Evolutionary conservation across 805 yeast genomes (phyloP).

Genomic region (Yamadazyma sp.): DNA sequence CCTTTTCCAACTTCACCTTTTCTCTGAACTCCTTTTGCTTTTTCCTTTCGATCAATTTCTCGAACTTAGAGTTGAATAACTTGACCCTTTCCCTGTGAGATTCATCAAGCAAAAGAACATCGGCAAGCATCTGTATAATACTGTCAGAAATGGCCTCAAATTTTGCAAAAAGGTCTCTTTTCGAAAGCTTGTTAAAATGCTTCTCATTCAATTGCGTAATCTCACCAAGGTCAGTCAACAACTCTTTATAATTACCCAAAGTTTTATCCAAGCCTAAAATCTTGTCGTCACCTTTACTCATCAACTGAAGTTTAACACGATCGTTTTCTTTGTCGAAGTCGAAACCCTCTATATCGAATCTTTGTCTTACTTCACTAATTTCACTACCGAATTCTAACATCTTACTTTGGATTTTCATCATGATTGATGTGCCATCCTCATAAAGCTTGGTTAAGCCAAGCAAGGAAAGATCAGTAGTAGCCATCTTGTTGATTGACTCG

Average conservation of each 20-base stretch:
- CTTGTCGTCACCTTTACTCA: slow-evolving; percentile 23
- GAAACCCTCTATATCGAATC: slow-evolving; percentile 45
- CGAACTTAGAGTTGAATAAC: slow-evolving; percentile 27
- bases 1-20: slow-evolving; percentile 28
- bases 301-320: slow-evolving; percentile 35
- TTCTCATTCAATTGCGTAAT: slow-evolving; percentile 16
- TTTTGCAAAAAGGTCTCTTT: slow-evolving; percentile 24
- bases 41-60: slow-evolving; percentile 31
- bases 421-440: slow-evolving; percentile 40
- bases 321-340: slow-evolving; percentile 54
- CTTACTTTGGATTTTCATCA: slow-evolving; percentile 44
- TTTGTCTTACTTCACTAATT: slow-evolving; percentile 40
- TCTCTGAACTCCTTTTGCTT: slow-evolving; percentile 32
- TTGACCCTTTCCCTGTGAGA: slow-evolving; percentile 30
- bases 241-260: slow-evolving; percentile 26
- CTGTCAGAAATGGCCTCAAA: slow-evolving; percentile 27
- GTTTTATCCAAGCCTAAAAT: slow-evolving; percentile 27
- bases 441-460: slow-evolving; percentile 46
- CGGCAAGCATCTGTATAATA: slow-evolving; percentile 29
- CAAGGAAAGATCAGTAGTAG: slow-evolving; percentile 47
- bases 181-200: slow-evolving; percentile 24
- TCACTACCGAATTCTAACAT: slow-evolving; percentile 48
- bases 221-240: slow-evolving; percentile 28
- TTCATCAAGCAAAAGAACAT: slow-evolving; percentile 27
- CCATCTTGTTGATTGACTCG: slow-evolving; percentile 40